A percentile compares a stretch with the other conserved stretches of the same genome.
Evolutionary conservation across 306 rosid species (phyloP).

Genomic region (Corylus heterophylla): DNA sequence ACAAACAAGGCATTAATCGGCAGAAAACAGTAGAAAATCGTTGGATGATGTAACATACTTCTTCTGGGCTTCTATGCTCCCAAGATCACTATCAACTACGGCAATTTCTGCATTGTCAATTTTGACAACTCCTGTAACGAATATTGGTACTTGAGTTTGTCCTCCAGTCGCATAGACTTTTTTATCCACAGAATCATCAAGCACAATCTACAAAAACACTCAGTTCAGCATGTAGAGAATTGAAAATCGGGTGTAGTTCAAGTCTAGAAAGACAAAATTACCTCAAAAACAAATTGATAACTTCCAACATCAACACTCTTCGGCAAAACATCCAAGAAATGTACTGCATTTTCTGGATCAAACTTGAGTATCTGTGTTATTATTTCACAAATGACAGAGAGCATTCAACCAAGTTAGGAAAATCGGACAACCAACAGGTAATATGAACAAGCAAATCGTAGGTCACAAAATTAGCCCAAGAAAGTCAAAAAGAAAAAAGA

Average conservation of each 20-base stretch:
- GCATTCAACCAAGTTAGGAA: conserved; percentile 24
- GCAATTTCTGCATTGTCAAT: conserved; percentile 76
- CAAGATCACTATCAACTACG: conserved; percentile 87
- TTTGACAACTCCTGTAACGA: conserved; percentile 65
- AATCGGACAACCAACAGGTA: conserved; percentile 15
- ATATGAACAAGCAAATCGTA: conserved; percentile 16
- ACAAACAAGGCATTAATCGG: conserved; percentile 15
- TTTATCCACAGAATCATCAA: conserved; percentile 55
- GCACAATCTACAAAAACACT: conserved; percentile 51
- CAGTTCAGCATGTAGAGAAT: conserved; percentile 20
- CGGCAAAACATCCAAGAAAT: conserved; percentile 64
- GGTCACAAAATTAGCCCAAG: background rate
- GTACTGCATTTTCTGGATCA: conserved; percentile 57
- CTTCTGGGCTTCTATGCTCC: conserved; percentile 81
- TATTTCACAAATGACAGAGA: conserved; percentile 9
- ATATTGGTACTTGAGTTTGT: conserved; percentile 70
- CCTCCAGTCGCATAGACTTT: conserved; percentile 78
- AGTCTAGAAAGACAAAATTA: conserved; percentile 34
- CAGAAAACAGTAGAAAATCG: background rate
- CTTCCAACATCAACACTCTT: conserved; percentile 68
- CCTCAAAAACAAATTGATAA: conserved; percentile 84
- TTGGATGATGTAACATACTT: conserved; percentile 42
- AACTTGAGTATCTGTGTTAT: conserved; percentile 75
- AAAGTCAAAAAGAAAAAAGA: conserved; percentile 23
- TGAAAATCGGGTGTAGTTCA: conserved; percentile 10